Base-by-base conservation (phyloP, 345 rosid species). In the Reutealis trisperma region DNA sequence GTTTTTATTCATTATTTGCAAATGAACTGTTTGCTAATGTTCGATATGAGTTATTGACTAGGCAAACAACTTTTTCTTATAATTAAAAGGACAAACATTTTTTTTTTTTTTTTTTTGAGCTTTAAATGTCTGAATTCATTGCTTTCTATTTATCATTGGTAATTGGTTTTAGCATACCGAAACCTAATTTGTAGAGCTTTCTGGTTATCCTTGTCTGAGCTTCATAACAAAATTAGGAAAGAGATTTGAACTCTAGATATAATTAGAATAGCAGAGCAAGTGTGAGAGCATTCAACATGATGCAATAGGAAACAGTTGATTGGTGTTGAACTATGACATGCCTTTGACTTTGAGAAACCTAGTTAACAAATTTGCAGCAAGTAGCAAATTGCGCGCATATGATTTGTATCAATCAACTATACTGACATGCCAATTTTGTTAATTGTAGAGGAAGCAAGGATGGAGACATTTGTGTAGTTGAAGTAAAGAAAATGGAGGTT, bases 401-500 rank as follows among this genome's bases (percentile, higher is more conserved):
- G 24, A 37, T 65, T 54, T 70, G 42, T 24, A 30, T 18, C 22
- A 42, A 65, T 22, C 44, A 66, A 25, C 5, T 41, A 9, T 37
- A 55, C 25, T 72, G 41, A 71, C 47, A 15, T 73, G 34, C 47
- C 14, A 13, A 70, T 74, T 65, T 68, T 67, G 44, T 42, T 51
- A 15, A 72, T 77, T 74, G 32, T 67, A 93, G 99, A 80, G 99
- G 94, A 81, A 94, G 97, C 84, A 90, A 88, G 84, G 98, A 96
- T 75, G 98, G 99, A 71, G 96, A 93, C 78, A 75, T 96, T 27
- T 88, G 92, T 70, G 90, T 92, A 25, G 96, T 89, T 60, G 91
- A 93, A 78, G 87, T 93, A n/a, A 93, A 90, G 85, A 96, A 92
- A 74, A 95, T 95, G 99, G 97, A 89, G 78, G 83, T 93, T 62